phyloP scores from a whole-genome alignment of 345 rosid species.

The Arabidopsis suecica region DNA sequence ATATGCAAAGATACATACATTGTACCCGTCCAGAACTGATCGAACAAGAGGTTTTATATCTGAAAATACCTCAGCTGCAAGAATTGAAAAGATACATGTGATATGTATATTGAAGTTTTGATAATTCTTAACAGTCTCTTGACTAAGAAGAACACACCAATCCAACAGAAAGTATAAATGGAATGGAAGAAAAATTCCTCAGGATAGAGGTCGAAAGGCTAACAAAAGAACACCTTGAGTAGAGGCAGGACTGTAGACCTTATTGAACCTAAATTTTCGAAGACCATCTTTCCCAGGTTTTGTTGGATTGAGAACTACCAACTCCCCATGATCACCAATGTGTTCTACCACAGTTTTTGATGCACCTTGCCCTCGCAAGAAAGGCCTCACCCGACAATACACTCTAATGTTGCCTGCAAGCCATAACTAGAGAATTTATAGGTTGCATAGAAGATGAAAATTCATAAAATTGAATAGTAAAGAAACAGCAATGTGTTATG shows the following conservation, averaged over 20 bases:
- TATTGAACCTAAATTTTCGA: constrained; percentile 75
- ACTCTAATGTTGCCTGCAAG: constrained; percentile 91
- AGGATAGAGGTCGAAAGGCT: not conserved
- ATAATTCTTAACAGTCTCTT: not conserved
- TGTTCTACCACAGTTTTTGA: constrained; percentile 58
- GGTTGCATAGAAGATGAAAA: constrained; percentile 5
- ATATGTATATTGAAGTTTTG: constrained; percentile 16
- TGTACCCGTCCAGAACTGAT: constrained; percentile 86
- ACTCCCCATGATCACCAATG: constrained; percentile 77
- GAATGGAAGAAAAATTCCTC: not conserved
- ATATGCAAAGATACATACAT: constrained; percentile 93
- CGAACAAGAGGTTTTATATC: constrained; percentile 79
- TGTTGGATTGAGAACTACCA: constrained; percentile 73
- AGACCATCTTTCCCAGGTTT: constrained; percentile 83
- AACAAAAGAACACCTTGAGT: constrained; percentile 73
- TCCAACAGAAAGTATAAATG: not conserved
- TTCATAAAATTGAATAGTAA: not conserved
- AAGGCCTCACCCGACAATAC: constrained; percentile 83
- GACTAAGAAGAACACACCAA: not conserved
- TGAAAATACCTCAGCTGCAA: constrained; percentile 77
- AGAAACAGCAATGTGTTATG: not conserved
- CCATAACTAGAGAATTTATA: constrained; percentile 10
- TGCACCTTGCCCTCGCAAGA: constrained; percentile 63
- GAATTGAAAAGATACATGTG: constrained; percentile 24
- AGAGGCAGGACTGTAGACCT: constrained; percentile 72